These are phyloP conservation scores for Cryptococcus jaspeensis DNA, from an alignment of 1,284 basidiomycete species.

Conservation along the genomic window DNA sequence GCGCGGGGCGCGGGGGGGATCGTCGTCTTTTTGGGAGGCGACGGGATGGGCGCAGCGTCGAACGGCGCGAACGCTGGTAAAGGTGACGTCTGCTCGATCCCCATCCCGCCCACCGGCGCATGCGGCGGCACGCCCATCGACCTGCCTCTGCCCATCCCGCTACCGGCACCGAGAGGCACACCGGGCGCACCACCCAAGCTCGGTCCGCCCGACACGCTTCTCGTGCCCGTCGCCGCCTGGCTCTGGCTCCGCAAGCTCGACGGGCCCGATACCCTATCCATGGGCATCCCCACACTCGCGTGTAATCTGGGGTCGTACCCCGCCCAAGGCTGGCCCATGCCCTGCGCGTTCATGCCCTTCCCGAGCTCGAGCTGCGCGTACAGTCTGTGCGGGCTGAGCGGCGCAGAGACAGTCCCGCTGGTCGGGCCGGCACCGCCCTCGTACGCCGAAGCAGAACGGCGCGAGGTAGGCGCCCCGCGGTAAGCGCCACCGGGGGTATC, in stretches of 20 bases:
- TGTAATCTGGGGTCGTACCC: conserved; percentile 29
- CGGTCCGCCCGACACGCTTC: neutral
- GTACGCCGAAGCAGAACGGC: conserved; percentile 28
- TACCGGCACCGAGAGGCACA: no score
- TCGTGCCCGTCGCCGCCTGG: conserved; percentile 8
- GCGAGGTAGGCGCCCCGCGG: conserved; percentile 12
- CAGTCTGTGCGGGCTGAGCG: conserved; percentile 45
- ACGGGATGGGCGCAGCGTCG: conserved; percentile 19
- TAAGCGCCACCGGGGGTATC: conserved; percentile 30
- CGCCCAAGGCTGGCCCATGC: conserved; percentile 25
- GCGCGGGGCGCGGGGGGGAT: neutral
- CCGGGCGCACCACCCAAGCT: no score
- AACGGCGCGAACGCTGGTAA: conserved; percentile 45
- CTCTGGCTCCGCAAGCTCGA: conserved; percentile 9
- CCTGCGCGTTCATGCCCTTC: conserved; percentile 22
- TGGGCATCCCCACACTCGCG: conserved; percentile 25
- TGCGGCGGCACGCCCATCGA: conserved; percentile 7
- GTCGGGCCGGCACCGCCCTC: conserved; percentile 30
- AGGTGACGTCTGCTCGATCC: conserved; percentile 21
- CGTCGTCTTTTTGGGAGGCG: conserved; percentile 12
- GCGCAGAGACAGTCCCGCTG: conserved; percentile 48
- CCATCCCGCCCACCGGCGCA: neutral
- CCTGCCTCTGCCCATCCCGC: neutral
- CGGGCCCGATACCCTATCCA: conserved; percentile 14
- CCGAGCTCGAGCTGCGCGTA: conserved; percentile 48